These are phyloP conservation scores for Monosporozyma aquatica DNA, from an alignment of 805 yeast genomes.

Conservation along the genomic window DNA sequence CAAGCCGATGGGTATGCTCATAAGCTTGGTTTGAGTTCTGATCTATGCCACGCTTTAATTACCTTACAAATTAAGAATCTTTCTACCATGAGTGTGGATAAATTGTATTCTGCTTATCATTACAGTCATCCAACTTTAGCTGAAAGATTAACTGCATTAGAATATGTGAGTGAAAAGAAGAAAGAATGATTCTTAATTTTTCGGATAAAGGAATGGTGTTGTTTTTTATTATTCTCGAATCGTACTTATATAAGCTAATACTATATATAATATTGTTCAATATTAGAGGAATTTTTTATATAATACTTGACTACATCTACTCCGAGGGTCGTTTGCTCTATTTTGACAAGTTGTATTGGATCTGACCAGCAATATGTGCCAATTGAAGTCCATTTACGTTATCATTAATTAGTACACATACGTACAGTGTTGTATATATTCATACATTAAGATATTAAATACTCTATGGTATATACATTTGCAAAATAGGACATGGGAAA, in stretches of 20 bases:
- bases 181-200: slow-evolving; percentile 9
- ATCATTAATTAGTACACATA: not conserved
- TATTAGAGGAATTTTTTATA: not conserved
- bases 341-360: too few relatives aligned
- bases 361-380: too few relatives aligned
- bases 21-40: slow-evolving; percentile 57
- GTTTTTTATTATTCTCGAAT: too few relatives aligned
- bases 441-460: not conserved
- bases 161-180: slow-evolving; percentile 31
- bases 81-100: slow-evolving; percentile 79
- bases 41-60: slow-evolving; percentile 64
- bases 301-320: too few relatives aligned
- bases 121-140: slow-evolving; percentile 87
- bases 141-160: slow-evolving; percentile 77
- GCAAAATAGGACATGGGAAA: too few relatives aligned
- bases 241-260: too few relatives aligned
- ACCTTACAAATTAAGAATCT: slow-evolving; percentile 73
- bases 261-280: too few relatives aligned
- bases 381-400: not conserved
- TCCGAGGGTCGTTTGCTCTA: too few relatives aligned
- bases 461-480: too few relatives aligned
- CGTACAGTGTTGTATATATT: not conserved
- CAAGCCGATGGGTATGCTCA: slow-evolving; percentile 89
- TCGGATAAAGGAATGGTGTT: too few relatives aligned
- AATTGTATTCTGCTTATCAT: slow-evolving; percentile 80